Conservation (phyloP, 176 grass and related monocot species). For the Lolium multiflorum region DNA sequence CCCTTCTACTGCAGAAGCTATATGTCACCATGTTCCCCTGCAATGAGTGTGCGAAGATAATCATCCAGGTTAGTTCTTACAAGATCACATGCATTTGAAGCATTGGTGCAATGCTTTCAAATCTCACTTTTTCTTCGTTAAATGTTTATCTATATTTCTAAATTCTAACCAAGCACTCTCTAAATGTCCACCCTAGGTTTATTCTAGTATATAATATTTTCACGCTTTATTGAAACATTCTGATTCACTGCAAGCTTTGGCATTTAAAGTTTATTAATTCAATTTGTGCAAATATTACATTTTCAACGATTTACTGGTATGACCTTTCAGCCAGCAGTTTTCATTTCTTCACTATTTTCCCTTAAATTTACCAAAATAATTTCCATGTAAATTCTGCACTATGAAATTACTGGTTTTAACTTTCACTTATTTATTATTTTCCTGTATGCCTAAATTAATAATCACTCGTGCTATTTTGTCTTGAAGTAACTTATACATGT, state of each 20-base stretch:
- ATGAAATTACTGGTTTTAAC: not conserved
- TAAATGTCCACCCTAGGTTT: slow-evolving; percentile 8
- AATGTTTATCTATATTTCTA: not conserved
- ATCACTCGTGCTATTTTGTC: not conserved
- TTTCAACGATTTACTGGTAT: slow-evolving; percentile 15
- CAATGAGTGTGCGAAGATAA: slow-evolving; percentile 98
- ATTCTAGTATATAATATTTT: not conserved
- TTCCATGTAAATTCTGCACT: not conserved
- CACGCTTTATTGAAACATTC: not conserved
- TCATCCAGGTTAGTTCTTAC: slow-evolving; percentile 78
- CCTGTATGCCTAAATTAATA: not conserved
- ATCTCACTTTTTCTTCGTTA: slow-evolving; percentile 19
- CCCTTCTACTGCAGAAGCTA: slow-evolving; percentile 74
- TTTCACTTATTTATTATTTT: not conserved
- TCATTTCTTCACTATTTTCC: not conserved
- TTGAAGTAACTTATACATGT: not conserved
- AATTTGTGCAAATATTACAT: not conserved
- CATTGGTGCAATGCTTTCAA: not conserved
- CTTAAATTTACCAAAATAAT: not conserved
- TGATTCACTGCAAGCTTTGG: not conserved
- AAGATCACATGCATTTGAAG: not conserved
- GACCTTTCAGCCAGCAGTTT: not conserved
- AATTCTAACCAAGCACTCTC: not conserved
- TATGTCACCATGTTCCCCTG: slow-evolving; percentile 99
- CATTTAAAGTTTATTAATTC: slow-evolving; percentile 9